phyloP scores from a whole-genome alignment of 1,284 basidiomycete species.

The Cystobasidium slooffiae region DNA sequence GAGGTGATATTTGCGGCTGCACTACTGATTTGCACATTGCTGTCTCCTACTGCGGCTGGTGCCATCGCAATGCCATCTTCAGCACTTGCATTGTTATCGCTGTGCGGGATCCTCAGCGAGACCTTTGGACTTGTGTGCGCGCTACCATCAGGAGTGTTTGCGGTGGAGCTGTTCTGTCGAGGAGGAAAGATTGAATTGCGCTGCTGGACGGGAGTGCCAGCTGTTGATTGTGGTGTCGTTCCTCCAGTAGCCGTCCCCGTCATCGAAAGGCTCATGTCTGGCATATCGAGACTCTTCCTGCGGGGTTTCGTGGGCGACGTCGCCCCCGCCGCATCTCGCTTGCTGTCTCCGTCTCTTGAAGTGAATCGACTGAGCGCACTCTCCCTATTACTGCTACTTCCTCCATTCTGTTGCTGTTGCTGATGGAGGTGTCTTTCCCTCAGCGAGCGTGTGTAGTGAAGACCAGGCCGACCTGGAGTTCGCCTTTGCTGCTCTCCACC shows the following conservation, averaged over 20 bases:
- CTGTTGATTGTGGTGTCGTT: slow-evolving; percentile 6
- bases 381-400: background rate
- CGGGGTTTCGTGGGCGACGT: slow-evolving; percentile 34
- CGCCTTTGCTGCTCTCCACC: background rate
- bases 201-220: slow-evolving; percentile 17
- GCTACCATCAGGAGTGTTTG: slow-evolving; percentile 7
- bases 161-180: slow-evolving; percentile 9
- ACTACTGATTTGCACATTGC: no score
- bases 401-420: slow-evolving; percentile 18
- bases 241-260: slow-evolving; percentile 11
- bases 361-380: background rate
- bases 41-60: background rate
- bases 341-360: slow-evolving; percentile 4
- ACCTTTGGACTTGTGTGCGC: slow-evolving; percentile 20
- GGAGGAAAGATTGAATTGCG: slow-evolving; percentile 15
- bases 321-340: background rate
- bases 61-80: slow-evolving; percentile 28
- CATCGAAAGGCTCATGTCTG: slow-evolving; percentile 40
- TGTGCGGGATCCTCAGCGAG: slow-evolving; percentile 15
- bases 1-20: slow-evolving; percentile 18
- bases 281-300: slow-evolving; percentile 42
- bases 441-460: slow-evolving; percentile 17
- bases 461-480: slow-evolving; percentile 9
- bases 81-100: background rate
- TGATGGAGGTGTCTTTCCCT: slow-evolving; percentile 24